Conservation (phyloP, 2,329 filamentous ascomycete species). For the Aspergillus hortae region DNA sequence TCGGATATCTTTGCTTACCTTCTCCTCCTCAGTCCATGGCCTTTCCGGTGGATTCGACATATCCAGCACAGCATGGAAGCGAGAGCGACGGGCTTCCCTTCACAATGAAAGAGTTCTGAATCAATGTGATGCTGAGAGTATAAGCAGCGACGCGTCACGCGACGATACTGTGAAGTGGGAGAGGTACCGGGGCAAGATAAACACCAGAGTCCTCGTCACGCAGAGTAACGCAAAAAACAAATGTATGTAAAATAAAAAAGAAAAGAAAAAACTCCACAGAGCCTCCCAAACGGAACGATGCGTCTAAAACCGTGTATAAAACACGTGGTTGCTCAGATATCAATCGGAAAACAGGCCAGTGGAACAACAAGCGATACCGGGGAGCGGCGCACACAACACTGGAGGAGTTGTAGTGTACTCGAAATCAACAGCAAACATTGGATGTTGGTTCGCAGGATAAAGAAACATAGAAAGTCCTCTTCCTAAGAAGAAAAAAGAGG, state of each 20-base stretch:
- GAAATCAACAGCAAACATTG: conserved; percentile 22
- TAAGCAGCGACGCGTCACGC: conserved; percentile 16
- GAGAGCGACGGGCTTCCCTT: conserved; percentile 13
- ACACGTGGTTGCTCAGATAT: conserved; percentile 21
- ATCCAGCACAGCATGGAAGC: conserved; percentile 37
- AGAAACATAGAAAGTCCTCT: conserved; percentile 7
- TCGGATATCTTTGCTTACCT: conserved; percentile 28
- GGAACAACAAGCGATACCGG: conserved; percentile 9
- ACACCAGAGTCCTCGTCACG: background rate
- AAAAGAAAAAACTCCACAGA: conserved; percentile 20
- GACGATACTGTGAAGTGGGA: conserved; percentile 1
- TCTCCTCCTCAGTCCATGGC: conserved; percentile 45
- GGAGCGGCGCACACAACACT: conserved; percentile 10
- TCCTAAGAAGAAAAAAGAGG: background rate
- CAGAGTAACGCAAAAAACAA: conserved; percentile 1
- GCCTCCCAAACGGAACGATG: conserved; percentile 30
- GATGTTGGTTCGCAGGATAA: conserved; percentile 13
- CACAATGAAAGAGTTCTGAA: conserved; percentile 6
- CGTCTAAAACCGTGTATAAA: conserved; percentile 22
- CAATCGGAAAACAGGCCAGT: conserved; percentile 15
- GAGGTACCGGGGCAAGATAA: background rate
- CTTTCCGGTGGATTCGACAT: conserved; percentile 43
- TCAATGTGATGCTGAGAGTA: conserved; percentile 8
- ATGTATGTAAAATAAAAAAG: conserved; percentile 4
- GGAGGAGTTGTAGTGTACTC: conserved; percentile 16